Evolutionary conservation across 129 eudicot genomes (phyloP).

Genomic region (Apium graveolens): DNA sequence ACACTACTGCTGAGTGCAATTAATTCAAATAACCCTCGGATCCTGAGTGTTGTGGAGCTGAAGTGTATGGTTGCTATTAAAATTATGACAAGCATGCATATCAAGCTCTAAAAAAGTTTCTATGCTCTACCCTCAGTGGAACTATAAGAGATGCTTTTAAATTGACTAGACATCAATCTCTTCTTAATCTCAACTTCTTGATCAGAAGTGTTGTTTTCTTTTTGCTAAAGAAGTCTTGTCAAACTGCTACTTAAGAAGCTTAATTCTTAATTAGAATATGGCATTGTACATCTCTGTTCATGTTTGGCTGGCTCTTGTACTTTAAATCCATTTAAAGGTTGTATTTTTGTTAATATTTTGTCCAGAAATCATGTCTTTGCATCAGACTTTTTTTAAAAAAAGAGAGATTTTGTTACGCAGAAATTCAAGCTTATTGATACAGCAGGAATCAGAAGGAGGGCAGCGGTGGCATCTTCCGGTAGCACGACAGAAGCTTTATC

Average conservation of each 20-base stretch:
- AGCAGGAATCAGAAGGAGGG: slow-evolving; percentile 91
- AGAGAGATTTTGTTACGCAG: slow-evolving; percentile 35
- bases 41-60: not conserved
- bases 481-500: slow-evolving; percentile 96
- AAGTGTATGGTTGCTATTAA: not conserved
- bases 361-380: slow-evolving; percentile 71
- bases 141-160: not conserved
- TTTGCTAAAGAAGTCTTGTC: not conserved
- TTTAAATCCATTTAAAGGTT: not conserved
- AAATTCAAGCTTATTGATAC: slow-evolving; percentile 88
- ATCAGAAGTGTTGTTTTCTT: no score
- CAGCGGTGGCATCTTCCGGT: slow-evolving; percentile 88
- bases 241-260: not conserved
- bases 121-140: not conserved
- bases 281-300: not conserved
- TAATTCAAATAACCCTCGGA: not conserved
- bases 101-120: not conserved
- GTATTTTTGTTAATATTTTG: not conserved
- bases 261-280: not conserved
- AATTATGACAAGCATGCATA: not conserved
- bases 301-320: slow-evolving; percentile 3
- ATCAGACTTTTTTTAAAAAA: not conserved
- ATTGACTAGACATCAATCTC: not conserved
- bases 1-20: not conserved
- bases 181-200: not conserved